Percentiles rank a stretch among this genome's conserved stretches.
Conservation (phyloP, 78 protist genomes). For the Monosiga brevicollis region DNA sequence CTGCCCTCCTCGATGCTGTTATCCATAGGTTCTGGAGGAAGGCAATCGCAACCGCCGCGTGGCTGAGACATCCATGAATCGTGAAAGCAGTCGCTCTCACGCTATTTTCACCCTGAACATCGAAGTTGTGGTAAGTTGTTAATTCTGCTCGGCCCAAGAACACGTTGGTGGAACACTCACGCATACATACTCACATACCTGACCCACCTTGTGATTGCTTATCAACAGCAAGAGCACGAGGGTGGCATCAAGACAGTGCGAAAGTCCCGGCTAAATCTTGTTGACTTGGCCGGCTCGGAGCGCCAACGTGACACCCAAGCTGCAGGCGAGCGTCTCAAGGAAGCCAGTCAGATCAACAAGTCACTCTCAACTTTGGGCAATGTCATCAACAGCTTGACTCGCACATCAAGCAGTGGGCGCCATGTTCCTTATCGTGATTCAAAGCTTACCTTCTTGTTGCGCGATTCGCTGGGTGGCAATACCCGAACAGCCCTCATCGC, state of each 20-base stretch:
- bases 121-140: not conserved
- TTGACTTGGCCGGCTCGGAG: constrained; percentile 34
- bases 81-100: constrained; percentile 31
- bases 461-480: constrained; percentile 84
- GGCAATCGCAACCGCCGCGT: constrained; percentile 20
- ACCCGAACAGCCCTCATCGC: constrained; percentile 80
- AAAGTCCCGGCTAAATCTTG: not conserved
- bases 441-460: constrained; percentile 16
- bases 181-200: not conserved
- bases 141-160: not conserved
- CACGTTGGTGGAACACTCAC: not conserved
- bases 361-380: constrained; percentile 4
- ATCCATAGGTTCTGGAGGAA: constrained; percentile 5
- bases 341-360: constrained; percentile 33
- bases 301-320: constrained; percentile 18
- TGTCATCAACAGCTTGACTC: constrained; percentile 5
- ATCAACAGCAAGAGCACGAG: too few species aligned
- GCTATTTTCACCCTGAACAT: constrained; percentile 26
- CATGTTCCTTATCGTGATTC: constrained; percentile 28
- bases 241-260: not conserved
- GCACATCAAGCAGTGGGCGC: not conserved
- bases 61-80: constrained; percentile 24
- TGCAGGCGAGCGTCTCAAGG: constrained; percentile 21
- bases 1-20: too few species aligned
- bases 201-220: too few species aligned